Conservation (phyloP, 495 filamentous ascomycete genomes). For the Lophiotrema nucula region DNA sequence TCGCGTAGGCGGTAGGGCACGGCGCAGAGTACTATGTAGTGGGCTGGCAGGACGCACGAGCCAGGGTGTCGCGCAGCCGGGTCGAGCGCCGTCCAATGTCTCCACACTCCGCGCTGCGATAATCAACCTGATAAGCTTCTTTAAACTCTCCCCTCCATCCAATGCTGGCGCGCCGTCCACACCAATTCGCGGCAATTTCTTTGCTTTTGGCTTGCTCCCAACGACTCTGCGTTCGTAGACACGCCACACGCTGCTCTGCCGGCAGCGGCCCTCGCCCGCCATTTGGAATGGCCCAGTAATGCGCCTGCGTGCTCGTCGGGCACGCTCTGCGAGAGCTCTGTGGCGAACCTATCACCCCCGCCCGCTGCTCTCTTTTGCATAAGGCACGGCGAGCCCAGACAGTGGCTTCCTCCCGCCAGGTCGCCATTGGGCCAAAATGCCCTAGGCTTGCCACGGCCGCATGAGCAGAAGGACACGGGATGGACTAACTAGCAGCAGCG, state of each 20-base stretch:
- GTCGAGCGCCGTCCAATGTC: constrained; percentile 4
- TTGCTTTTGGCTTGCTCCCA: constrained; percentile 2
- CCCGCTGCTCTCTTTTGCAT: constrained; percentile 18
- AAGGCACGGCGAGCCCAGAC: constrained; percentile 20
- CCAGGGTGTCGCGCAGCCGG: constrained; percentile 8
- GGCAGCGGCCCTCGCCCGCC: not conserved
- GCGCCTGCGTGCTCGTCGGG: constrained; percentile 5
- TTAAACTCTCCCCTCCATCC: constrained; percentile 3
- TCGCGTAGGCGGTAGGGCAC: not conserved
- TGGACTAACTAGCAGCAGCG: constrained; percentile 9
- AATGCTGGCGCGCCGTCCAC: constrained; percentile 13
- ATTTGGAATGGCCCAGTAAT: constrained; percentile 22
- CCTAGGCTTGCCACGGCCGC: no score
- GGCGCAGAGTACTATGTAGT: not conserved
- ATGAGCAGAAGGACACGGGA: constrained; percentile 35
- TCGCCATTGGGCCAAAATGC: constrained; percentile 23
- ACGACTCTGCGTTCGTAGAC: not conserved
- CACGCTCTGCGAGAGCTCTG: constrained; percentile 18
- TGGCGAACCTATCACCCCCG: constrained; percentile 18
- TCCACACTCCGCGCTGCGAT: constrained; percentile 22
- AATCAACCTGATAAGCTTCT: constrained; percentile 31
- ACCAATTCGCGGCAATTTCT: constrained; percentile 4
- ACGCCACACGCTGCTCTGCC: constrained; percentile 7
- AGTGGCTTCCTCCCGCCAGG: constrained; percentile 2
- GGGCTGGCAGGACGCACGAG: not conserved